Conservation (phyloP, 2,329 filamentous ascomycete species). For the Fusarium chuoi region DNA sequence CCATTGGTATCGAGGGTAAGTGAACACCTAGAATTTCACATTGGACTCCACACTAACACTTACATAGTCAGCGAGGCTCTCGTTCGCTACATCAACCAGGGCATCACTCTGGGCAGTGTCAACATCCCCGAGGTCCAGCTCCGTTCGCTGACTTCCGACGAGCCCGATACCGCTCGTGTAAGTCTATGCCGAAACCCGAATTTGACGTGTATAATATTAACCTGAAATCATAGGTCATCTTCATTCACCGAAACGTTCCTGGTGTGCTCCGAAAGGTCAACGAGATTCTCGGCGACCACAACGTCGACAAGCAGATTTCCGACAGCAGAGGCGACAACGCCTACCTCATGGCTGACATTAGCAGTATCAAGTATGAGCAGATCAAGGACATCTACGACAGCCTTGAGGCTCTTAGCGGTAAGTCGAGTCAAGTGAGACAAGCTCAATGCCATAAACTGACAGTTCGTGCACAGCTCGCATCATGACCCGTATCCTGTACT, state of each 20-base stretch:
- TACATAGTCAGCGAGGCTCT: constrained; percentile 79
- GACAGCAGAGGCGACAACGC: constrained; percentile 95
- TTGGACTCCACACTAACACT: constrained; percentile 17
- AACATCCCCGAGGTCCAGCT: constrained; percentile 96
- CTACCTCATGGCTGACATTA: constrained; percentile 98
- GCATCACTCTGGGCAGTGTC: constrained; percentile 88
- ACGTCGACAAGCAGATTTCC: constrained; percentile 98
- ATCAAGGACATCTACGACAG: constrained; percentile 88
- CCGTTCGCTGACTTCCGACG: constrained; percentile 88
- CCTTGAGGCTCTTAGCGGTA: constrained; percentile 83
- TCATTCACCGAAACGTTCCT: constrained; percentile 95
- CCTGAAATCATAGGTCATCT: constrained; percentile 72
- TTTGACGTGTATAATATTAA: constrained; percentile 23
- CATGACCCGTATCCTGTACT: constrained; percentile 60
- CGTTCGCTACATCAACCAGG: constrained; percentile 95
- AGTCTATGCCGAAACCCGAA: constrained; percentile 7
- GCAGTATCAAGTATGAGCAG: constrained; percentile 80
- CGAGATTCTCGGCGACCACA: constrained; percentile 92
- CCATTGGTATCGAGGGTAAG: constrained; percentile 87
- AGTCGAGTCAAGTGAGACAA: constrained; percentile 48
- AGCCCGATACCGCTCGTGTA: constrained; percentile 87
- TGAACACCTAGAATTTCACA: not conserved
- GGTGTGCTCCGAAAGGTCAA: constrained; percentile 96
- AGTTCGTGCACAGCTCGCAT: constrained; percentile 52
- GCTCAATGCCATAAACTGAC: constrained; percentile 19